Base-by-base conservation (phyloP, 2,329 filamentous ascomycete species). In the Colletotrichum tanaceti region DNA sequence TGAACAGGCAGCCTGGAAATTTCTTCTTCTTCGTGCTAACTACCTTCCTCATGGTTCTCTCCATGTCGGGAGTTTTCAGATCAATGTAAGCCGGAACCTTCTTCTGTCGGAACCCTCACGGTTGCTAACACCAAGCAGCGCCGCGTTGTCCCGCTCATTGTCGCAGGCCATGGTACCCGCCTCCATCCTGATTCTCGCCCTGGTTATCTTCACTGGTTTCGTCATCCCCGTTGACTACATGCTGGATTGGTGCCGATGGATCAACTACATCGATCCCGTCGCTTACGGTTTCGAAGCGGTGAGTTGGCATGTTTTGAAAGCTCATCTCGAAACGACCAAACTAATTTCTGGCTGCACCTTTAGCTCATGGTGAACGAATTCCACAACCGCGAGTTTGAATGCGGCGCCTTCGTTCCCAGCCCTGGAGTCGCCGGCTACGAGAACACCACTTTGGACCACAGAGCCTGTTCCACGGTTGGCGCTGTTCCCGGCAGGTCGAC, bases 281-380 rank as follows among this genome's bases (percentile, higher is more conserved):
- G 74, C 79, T 0, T 93, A 92, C 72, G 84, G 86, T 1, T 92
- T 91, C 71, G 91, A 93, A 75, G 86, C 87, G 4, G 86, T 92
- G 2, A 57, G 66, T 44, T 32, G 24, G 3, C 18, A 18, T 14
- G 22, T 49, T 5, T 5, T n/a, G n/a, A 14, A 14, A 28, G 13
- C 18, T 5, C 9, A 1, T 20, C n/a, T 14, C 16, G 22, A 18
- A 35, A 16, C 1, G 24, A 24, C n/a, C 44, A 1, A 1, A 53
- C 39, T 5, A 35, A 35, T 35, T 35, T 10, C 32, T 35, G 32
- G 16, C 2, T 14, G 7, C 14, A 5, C 3, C 32, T 41, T 1
- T 2, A 68, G 62, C 66, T 68, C 2, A 79, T 92, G 70, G 78
- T 88, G 0, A 93, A 92, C 72, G 90, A 93, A 73, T 85, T 85